phyloP scores from a whole-genome alignment of 2,329 filamentous ascomycete species.

The Chaetomiaceae sp. region DNA sequence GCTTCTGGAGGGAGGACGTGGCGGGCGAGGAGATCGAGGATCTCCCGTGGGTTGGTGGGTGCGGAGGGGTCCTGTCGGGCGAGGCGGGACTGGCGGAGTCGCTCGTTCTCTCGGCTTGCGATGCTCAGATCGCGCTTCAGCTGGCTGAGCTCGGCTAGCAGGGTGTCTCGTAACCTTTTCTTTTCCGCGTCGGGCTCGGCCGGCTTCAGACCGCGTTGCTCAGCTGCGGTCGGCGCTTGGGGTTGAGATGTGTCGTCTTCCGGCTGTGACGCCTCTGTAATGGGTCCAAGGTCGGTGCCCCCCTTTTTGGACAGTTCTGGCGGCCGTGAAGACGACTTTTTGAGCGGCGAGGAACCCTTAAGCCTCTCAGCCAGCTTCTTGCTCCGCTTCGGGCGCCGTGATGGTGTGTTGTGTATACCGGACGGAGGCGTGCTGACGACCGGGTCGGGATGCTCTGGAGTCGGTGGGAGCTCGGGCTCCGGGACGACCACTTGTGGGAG shows the following conservation, averaged over 20 bases:
- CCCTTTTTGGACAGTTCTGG: slow-evolving; percentile 2
- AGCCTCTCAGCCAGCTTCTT: slow-evolving; percentile 35
- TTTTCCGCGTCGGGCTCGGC: slow-evolving; percentile 44
- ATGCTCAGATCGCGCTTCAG: slow-evolving; percentile 56
- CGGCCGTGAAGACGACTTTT: slow-evolving; percentile 33
- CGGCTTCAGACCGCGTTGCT: slow-evolving; percentile 37
- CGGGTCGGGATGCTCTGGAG: slow-evolving; percentile 48
- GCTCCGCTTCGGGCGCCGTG: slow-evolving; percentile 43
- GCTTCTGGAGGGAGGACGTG: slow-evolving; percentile 37
- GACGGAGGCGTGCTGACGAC: slow-evolving; percentile 50
- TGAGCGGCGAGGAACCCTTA: slow-evolving; percentile 50
- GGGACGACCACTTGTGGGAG: slow-evolving; percentile 33
- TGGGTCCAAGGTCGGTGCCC: not conserved
- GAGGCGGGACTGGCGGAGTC: slow-evolving; percentile 43
- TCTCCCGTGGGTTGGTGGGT: slow-evolving; percentile 29
- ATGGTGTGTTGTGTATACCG: slow-evolving; percentile 58
- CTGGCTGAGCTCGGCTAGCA: slow-evolving; percentile 51
- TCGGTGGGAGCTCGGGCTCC: slow-evolving; percentile 61
- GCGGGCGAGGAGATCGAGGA: slow-evolving; percentile 39
- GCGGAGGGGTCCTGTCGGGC: slow-evolving; percentile 26
- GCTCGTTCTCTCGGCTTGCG: slow-evolving; percentile 55
- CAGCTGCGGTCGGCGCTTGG: slow-evolving; percentile 25
- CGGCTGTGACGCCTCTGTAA: slow-evolving; percentile 13
- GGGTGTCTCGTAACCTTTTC: slow-evolving; percentile 46
- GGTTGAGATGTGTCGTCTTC: slow-evolving; percentile 16